Base-by-base conservation (phyloP, 768 basidiomycete species). In the Daedaleopsis sinensis region DNA sequence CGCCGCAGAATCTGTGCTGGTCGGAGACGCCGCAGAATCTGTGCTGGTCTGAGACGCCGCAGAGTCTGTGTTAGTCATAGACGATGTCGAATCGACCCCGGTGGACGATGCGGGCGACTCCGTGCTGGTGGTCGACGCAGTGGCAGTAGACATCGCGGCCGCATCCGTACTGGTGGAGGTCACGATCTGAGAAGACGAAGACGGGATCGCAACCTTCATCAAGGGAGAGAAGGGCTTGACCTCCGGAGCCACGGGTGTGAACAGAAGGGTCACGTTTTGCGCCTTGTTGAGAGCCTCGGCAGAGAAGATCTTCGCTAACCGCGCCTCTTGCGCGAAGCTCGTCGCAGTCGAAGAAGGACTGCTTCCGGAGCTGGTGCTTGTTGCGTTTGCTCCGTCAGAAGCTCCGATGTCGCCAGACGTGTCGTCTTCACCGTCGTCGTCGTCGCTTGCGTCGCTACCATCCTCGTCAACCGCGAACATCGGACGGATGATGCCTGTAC, bases 261-360 rank as follows among this genome's bases (percentile, higher is more conserved):
- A 87, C 23, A 82, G 72, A n/a, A 89, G 76, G 0, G 80, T 80
- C 7, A 86, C 84, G 57, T 80, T 81, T 46, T 8, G 70, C 57
- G 47, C 67, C 47, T 71, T 68, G 0, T 57, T 39, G 37, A 61
- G 38, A 16, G 68, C 56, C 11, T 66, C 63, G 9, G 58, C 62
- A 11, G 62, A 59, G 37, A 60, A 69, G 12, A 58, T 54, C 46
- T 66, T 58, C 32, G 60, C 55, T 23, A 57, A 53, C 1, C 59
- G 57, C 12, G 67, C 44, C 16, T 64, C 53, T 15, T 65, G 24
- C 32, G 58, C 56, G n/a, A 71, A 55, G 49, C 56, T 66, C 13
- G 67, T 58, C n/a, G 61, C 57, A 7, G 51, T 46, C n/a, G 68
- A 65, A 32, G 27, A 32, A 32, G 27, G 27, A 32, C 7, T 7